Evolutionary conservation across 805 yeast genomes (phyloP), one percentile per base, ranked within the genome.

Genomic region (Candida easanensis): DNA sequence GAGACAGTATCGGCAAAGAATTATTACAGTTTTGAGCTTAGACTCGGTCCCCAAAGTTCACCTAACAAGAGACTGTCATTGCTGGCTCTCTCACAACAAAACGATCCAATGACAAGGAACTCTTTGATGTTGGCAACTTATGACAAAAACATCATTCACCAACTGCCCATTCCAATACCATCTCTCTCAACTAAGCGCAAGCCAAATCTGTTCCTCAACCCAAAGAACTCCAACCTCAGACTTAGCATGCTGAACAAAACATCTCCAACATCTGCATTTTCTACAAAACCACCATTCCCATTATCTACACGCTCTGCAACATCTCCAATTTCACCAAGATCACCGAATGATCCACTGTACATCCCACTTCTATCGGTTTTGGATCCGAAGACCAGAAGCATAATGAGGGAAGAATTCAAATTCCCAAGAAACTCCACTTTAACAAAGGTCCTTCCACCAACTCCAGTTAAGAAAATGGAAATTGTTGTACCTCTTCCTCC

Each of bases 391-490:
- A 40, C 51, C 11, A 44, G 49, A 31, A 58, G 53, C 25, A 43
- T 52, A 2, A 49, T 58, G 30, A 42, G 58, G 17, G 54, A 54
- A n/a, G 45, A 50, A 11, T 45, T 65, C 2, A 63, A 62, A 54
- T 82, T 50, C 58, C 87, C 80, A 30, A 61, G 44, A 58, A 73
- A 48, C 56, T 80, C 57, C 53, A 69, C 54, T 62, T 73, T 51
- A 36, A 61, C 52, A 49, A 61, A 56, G 26, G 70, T 84, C 13
- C 62, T 79, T 6, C 88, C 90, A 3, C 77, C 82, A 3, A 82
- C 89, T 0, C 90, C 88, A 0, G 79, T 78, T 8, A 82, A 76
- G 56, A 80, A 77, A 49, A 73, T 80, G 73, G 82, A 77, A 27
- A 49, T 70, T 32, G 60, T 63, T 5, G 51, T 69, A 14, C 59